A percentile compares a stretch with the other conserved stretches of the same genome.
phyloP scores from a whole-genome alignment of 306 rosid genomes.

The Fragaria iinumae region DNA sequence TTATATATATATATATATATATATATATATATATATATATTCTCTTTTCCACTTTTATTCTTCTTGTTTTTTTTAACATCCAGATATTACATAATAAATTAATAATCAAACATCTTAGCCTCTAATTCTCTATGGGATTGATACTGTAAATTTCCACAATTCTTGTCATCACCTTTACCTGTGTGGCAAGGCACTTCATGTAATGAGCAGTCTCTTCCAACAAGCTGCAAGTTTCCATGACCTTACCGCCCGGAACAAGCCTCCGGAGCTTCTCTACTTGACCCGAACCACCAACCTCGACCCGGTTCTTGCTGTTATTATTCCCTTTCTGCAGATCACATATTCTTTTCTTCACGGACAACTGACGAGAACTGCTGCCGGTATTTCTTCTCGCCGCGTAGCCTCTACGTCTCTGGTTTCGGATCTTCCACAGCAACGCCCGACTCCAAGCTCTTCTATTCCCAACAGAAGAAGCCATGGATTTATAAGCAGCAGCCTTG shows the following conservation, averaged over 20 bases:
- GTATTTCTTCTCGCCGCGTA: neutral
- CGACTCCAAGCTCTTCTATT: slow-evolving; percentile 33
- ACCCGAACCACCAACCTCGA: neutral
- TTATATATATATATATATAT: neutral
- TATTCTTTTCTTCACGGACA: slow-evolving; percentile 11
- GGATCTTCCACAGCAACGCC: slow-evolving; percentile 30
- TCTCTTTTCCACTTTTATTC: neutral
- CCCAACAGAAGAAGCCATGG: slow-evolving; percentile 42
- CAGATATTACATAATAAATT: neutral
- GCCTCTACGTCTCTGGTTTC: neutral
- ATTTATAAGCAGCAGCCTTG: slow-evolving; percentile 31
- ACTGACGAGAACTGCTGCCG: neutral
- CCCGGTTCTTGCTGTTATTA: slow-evolving; percentile 3
- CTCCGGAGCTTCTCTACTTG: slow-evolving; percentile 27
- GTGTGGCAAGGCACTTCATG: slow-evolving; percentile 40
- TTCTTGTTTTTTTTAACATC: neutral
- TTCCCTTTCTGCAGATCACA: neutral
- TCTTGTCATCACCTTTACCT: slow-evolving; percentile 41
- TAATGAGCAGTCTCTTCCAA: slow-evolving; percentile 43
- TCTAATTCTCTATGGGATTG: neutral
- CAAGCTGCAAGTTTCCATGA: slow-evolving; percentile 35
- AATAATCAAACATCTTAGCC: neutral
- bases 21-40: neutral
- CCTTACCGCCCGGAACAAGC: slow-evolving; percentile 41
- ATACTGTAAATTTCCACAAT: slow-evolving; percentile 20